phyloP scores from a whole-genome alignment of 257 asterid species.

The Solanum paucissectum region DNA sequence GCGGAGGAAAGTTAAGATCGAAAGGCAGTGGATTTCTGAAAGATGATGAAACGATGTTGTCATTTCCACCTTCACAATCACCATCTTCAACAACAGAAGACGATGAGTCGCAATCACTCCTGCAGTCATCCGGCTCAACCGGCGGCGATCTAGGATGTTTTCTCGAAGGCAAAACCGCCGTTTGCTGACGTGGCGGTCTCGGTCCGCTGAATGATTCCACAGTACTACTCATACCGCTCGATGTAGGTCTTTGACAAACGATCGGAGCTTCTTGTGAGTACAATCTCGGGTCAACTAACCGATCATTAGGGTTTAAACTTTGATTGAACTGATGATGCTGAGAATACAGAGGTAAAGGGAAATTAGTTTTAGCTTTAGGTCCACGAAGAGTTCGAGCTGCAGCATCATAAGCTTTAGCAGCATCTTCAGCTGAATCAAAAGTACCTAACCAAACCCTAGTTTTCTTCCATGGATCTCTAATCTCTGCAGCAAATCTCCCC shows the following conservation, averaged over 20 bases:
- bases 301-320: constrained; percentile 14
- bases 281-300: constrained; percentile 25
- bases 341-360: background rate
- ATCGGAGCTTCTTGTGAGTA: constrained; percentile 17
- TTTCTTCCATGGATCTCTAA: constrained; percentile 13
- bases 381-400: constrained; percentile 9
- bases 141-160: constrained; percentile 38
- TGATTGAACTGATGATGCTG: constrained; percentile 3
- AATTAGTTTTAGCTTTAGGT: constrained; percentile 12
- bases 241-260: constrained; percentile 39
- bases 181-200: constrained; percentile 16
- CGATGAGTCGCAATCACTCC: constrained; percentile 59
- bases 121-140: constrained; percentile 38
- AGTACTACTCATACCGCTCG: constrained; percentile 73
- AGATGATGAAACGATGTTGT: constrained; percentile 20
- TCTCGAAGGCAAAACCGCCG: constrained; percentile 10
- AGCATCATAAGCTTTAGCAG: constrained; percentile 11
- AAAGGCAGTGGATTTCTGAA: constrained; percentile 31
- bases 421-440: constrained; percentile 13
- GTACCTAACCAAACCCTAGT: constrained; percentile 16
- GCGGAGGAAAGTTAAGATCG: constrained; percentile 25
- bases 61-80: constrained; percentile 15
- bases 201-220: constrained; percentile 69
- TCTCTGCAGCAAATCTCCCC: constrained; percentile 6
- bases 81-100: constrained; percentile 55